Evolutionary conservation across 2,329 filamentous ascomycete genomes (phyloP).

Genomic region (Xylariaceae sp.): DNA sequence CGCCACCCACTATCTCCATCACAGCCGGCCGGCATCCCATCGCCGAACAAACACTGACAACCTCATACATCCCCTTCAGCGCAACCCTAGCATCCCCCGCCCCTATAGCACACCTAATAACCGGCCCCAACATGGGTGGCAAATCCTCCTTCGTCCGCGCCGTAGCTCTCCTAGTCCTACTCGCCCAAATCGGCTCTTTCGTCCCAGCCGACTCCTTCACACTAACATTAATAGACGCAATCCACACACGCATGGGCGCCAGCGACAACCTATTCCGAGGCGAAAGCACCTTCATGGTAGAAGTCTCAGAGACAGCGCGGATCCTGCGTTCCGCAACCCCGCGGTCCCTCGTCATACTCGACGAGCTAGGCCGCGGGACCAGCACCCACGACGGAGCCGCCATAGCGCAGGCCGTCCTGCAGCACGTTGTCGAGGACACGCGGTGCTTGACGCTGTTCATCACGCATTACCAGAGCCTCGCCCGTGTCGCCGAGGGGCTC

Average conservation of each 20-base stretch:
- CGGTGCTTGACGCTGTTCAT: slow-evolving; percentile 87
- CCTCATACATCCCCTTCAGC: slow-evolving; percentile 87
- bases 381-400: slow-evolving; percentile 94
- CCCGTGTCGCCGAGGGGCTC: slow-evolving; percentile 65
- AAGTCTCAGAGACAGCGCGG: slow-evolving; percentile 84
- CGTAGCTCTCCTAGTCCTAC: slow-evolving; percentile 84
- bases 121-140: slow-evolving; percentile 97
- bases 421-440: slow-evolving; percentile 72
- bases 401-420: slow-evolving; percentile 86
- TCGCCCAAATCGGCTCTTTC: slow-evolving; percentile 92
- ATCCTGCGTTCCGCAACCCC: slow-evolving; percentile 87
- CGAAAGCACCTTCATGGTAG: slow-evolving; percentile 97
- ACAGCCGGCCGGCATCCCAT: slow-evolving; percentile 83
- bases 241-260: slow-evolving; percentile 93
- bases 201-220: slow-evolving; percentile 73
- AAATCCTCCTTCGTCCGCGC: slow-evolving; percentile 97
- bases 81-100: slow-evolving; percentile 64
- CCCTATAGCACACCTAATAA: slow-evolving; percentile 77
- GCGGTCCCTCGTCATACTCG: slow-evolving; percentile 81
- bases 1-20: slow-evolving; percentile 66
- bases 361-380: slow-evolving; percentile 91
- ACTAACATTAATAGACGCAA: slow-evolving; percentile 81
- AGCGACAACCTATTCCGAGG: slow-evolving; percentile 94
- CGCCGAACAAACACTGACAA: slow-evolving; percentile 83
- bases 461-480: slow-evolving; percentile 91